Evolutionary conservation across 257 asterid genomes (phyloP), one percentile per base, ranked within the genome.

Genomic region (Scutellaria barbata): DNA sequence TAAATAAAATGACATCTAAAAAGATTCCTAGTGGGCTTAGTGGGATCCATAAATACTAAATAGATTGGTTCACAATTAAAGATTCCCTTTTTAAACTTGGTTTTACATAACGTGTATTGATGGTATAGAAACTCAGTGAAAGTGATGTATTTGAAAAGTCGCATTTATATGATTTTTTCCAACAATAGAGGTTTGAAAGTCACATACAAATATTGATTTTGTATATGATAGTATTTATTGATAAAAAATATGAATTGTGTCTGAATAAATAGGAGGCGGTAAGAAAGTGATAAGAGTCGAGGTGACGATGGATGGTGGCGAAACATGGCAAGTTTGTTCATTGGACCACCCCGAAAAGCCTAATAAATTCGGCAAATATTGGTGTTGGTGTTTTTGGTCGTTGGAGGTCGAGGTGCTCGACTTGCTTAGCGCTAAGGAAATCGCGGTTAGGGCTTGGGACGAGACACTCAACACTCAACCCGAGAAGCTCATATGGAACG

Each of bases 371-470:
- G 97, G 96, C 10, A 91, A 83, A 20, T 91, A 88, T 68, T 94
- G 99, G 99, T 91, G 98, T 53, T 94, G 98, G 99, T 94, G 99
- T 63, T 94, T 94, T 70, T 94, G 99, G 99, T 84, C 93, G 0
- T 56, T 91, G 8, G 93, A 94, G 73, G 93, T 91, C 1, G 99
- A 94, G 79, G 96, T 91, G 51, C 81, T 89, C 18, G 96, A 88
- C 76, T 59, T 94, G n/a, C 88, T 94, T 1, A 66, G 85, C 12
- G 89, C 96, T 17, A 91, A 94, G 55, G 98, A 91, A n/a, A 86
- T 94, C 1, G 96, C 96, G 0, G 98, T 91, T 6, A 82, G 99
- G 10, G 99, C 99, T 6, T 89, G 93, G 93, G 99, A 94, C 5
- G 96, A 91, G 80, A 86, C 96, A 9, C 93, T 46, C 75, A 91